A percentile compares a stretch with the other conserved stretches of the same genome.
Evolutionary conservation across 2,329 filamentous ascomycete species (phyloP).

Genomic region (Chaetomium globosum): DNA sequence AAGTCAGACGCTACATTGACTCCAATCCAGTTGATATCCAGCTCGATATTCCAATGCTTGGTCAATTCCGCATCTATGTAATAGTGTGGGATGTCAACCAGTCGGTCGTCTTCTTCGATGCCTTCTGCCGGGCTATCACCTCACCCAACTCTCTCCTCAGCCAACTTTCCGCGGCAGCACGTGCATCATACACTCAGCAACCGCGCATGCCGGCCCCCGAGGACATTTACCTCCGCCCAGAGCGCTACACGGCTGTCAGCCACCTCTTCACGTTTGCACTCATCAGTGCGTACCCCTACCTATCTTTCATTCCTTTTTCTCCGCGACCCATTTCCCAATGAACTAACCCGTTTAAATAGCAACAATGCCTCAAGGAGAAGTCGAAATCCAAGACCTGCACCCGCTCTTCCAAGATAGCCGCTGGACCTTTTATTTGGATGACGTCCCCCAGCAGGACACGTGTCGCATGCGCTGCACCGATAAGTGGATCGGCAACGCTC

Average conservation of each 20-base stretch:
- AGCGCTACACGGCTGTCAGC: conserved; percentile 69
- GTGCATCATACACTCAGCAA: conserved; percentile 62
- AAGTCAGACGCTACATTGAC: conserved; percentile 73
- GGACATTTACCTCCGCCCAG: conserved; percentile 67
- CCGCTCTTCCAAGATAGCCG: conserved; percentile 62
- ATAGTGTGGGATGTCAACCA: conserved; percentile 65
- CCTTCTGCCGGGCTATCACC: conserved; percentile 59
- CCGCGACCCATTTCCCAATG: conserved; percentile 14
- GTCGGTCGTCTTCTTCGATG: conserved; percentile 60
- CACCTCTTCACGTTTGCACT: conserved; percentile 70
- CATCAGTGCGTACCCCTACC: conserved; percentile 57
- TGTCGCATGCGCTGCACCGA: conserved; percentile 59
- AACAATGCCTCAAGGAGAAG: conserved; percentile 61
- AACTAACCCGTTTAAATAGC: conserved; percentile 42
- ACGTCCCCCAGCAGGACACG: conserved; percentile 60
- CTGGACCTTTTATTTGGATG: conserved; percentile 74
- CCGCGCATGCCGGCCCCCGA: conserved; percentile 60
- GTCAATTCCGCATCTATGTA: conserved; percentile 76
- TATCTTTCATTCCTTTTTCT: background rate
- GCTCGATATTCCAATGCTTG: conserved; percentile 74
- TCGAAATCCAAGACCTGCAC: conserved; percentile 69
- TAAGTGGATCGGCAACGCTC: conserved; percentile 68
- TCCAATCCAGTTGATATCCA: conserved; percentile 77
- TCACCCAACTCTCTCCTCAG: conserved; percentile 58
- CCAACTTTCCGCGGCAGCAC: conserved; percentile 61